Conservation (phyloP, 75 land plant genomes). For the Cryptomeria japonica region DNA sequence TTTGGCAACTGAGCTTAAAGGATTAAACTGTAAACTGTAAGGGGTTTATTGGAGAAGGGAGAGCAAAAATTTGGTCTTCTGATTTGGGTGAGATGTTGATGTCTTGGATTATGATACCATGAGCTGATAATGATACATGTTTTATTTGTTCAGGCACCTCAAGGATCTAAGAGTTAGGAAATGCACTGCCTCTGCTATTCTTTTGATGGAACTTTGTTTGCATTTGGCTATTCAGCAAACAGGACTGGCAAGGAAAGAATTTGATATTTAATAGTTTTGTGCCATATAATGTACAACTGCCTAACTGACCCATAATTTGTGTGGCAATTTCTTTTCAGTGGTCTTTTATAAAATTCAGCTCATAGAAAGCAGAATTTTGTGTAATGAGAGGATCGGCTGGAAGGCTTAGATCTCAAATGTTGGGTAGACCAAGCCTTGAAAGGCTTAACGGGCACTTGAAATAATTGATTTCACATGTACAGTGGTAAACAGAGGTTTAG, state of each 20-base stretch:
- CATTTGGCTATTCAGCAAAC: background rate
- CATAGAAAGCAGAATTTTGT: conserved; percentile 4
- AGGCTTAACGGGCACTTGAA: background rate
- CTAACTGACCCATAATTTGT: background rate
- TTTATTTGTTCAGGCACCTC: background rate
- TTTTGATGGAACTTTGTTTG: background rate
- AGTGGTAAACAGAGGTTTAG: background rate
- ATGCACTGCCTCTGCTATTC: background rate
- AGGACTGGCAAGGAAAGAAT: background rate
- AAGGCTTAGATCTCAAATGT: background rate
- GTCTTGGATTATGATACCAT: background rate
- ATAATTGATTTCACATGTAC: conserved; percentile 14
- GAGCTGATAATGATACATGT: background rate
- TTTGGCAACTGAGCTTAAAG: background rate
- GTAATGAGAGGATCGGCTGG: background rate
- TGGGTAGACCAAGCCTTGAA: background rate
- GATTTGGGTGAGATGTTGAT: background rate
- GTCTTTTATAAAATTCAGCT: conserved; percentile 3
- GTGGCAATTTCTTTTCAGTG: background rate
- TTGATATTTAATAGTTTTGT: background rate
- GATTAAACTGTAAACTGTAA: background rate
- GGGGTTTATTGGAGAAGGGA: background rate
- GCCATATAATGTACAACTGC: background rate
- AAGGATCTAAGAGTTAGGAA: conserved; percentile 4
- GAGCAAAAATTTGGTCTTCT: background rate